Base-by-base conservation (phyloP, 257 asterid species). In the Nicotiana tomentosiformis region DNA sequence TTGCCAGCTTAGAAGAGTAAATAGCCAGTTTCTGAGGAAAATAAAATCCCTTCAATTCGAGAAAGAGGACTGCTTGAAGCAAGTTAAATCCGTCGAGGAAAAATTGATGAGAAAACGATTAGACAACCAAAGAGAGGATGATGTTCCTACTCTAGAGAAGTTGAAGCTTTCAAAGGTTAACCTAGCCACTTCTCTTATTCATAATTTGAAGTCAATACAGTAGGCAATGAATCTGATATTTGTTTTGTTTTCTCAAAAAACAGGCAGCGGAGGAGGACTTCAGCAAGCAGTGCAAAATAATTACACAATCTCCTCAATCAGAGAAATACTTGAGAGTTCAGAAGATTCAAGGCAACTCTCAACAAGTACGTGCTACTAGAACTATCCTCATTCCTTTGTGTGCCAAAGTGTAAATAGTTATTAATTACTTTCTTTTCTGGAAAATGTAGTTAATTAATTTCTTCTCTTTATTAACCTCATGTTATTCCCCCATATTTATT, bases 21-120 rank as follows among this genome's bases (percentile, higher is more conserved):
- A 90, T 46, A 87, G 82, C n/a, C 88, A 84, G 58, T 62, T 86
- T 14, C 4, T 70, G 58, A 39, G 53, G 86, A 82, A 85, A 85
- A 86, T 86, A 5, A 86, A 87, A 56, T 58, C 23, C 58, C 86
- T 88, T 10, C 88, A 86, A 81, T 69, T 66, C n/a, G 88, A 82
- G 33, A 85, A 84, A 15, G 84, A 83, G 29, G 83, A 81, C 37
- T 83, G 68, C 61, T 79, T 29, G 72, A 83, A 83, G 12, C 83
- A 78, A 77, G 82, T 82, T 69, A 62, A 4, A 16, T 33, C 67
- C 57, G 66, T 84, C 15, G 78, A 85, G 85, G 81, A 82, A 65
- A 37, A 84, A 81, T 10, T 69, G 55, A 82, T 80, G 23, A 49
- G 23, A 82, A 57, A 11, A 39, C 23, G 0, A 9, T 1, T 53